Evolutionary conservation across 208 protist species (phyloP).

Genomic region (Leishmania braziliensis): DNA sequence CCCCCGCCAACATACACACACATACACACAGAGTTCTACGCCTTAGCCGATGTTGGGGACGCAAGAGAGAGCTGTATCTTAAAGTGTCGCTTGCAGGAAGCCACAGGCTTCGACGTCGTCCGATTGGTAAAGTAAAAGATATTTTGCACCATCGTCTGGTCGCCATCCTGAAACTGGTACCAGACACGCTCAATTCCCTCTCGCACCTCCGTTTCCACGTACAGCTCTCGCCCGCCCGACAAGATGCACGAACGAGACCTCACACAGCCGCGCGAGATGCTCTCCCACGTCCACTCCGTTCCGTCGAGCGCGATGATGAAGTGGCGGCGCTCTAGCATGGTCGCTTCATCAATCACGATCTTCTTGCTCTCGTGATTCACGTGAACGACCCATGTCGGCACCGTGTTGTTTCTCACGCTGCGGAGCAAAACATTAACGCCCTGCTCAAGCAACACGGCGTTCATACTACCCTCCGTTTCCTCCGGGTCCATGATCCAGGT

Average conservation of each 20-base stretch:
- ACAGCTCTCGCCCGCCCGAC: slow-evolving; percentile 39
- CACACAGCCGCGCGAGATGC: slow-evolving; percentile 35
- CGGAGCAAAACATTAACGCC: slow-evolving; percentile 52
- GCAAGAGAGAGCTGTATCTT: slow-evolving; percentile 24
- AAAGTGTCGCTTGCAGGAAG: slow-evolving; percentile 38
- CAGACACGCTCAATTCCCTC: slow-evolving; percentile 51
- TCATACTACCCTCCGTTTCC: slow-evolving; percentile 38
- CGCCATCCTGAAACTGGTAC: slow-evolving; percentile 41
- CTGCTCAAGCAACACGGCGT: slow-evolving; percentile 44
- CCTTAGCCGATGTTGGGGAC: slow-evolving; percentile 12
- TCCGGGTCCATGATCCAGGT: slow-evolving; percentile 47
- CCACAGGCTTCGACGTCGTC: slow-evolving; percentile 23
- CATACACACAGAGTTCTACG: neutral
- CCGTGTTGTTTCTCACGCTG: slow-evolving; percentile 40
- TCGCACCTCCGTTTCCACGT: slow-evolving; percentile 40
- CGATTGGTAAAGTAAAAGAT: slow-evolving; percentile 31
- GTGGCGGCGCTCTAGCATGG: slow-evolving; percentile 27
- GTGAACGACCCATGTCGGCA: slow-evolving; percentile 27
- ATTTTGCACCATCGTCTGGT: slow-evolving; percentile 42
- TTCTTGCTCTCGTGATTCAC: slow-evolving; percentile 32
- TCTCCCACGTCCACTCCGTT: slow-evolving; percentile 35
- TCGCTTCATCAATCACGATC: slow-evolving; percentile 28
- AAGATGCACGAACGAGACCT: slow-evolving; percentile 49
- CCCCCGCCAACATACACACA: neutral
- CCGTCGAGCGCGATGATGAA: slow-evolving; percentile 34